Evolutionary conservation across 2,329 filamentous ascomycete genomes (phyloP).

Genomic region (Colletotrichum sp.): DNA sequence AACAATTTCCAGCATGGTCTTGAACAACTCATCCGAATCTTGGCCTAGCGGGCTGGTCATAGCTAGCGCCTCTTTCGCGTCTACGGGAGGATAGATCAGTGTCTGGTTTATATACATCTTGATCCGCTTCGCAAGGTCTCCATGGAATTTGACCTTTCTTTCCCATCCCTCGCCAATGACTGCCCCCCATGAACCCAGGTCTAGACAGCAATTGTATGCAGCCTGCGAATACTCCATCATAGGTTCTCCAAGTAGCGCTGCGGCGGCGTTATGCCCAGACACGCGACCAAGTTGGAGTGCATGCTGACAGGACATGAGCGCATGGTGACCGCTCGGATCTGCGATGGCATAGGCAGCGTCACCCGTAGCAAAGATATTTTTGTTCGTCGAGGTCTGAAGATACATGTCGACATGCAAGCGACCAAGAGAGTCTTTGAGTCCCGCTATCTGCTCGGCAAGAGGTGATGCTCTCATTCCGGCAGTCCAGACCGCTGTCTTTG

Average conservation of each 20-base stretch:
- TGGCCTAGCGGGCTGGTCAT: slow-evolving; percentile 26
- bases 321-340: slow-evolving; percentile 29
- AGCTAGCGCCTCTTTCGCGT: slow-evolving; percentile 25
- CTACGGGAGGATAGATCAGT: slow-evolving; percentile 37
- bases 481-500: slow-evolving; percentile 41
- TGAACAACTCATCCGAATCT: slow-evolving; percentile 9
- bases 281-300: slow-evolving; percentile 38
- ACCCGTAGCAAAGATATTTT: slow-evolving; percentile 36
- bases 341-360: slow-evolving; percentile 33
- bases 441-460: slow-evolving; percentile 36
- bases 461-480: slow-evolving; percentile 36
- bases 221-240: slow-evolving; percentile 32
- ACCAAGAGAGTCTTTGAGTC: slow-evolving; percentile 29
- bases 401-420: slow-evolving; percentile 33
- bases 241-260: slow-evolving; percentile 33
- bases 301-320: slow-evolving; percentile 45
- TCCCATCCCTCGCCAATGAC: slow-evolving; percentile 36
- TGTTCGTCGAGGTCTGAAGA: slow-evolving; percentile 28
- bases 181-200: slow-evolving; percentile 37
- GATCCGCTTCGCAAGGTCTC: slow-evolving; percentile 33
- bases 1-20: background rate
- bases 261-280: slow-evolving; percentile 37
- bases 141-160: slow-evolving; percentile 29
- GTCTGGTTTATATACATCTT: slow-evolving; percentile 38
- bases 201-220: slow-evolving; percentile 37